These are phyloP conservation scores for Hydnum rufescens DNA, from an alignment of 768 basidiomycete species.

Conservation along the genomic window DNA sequence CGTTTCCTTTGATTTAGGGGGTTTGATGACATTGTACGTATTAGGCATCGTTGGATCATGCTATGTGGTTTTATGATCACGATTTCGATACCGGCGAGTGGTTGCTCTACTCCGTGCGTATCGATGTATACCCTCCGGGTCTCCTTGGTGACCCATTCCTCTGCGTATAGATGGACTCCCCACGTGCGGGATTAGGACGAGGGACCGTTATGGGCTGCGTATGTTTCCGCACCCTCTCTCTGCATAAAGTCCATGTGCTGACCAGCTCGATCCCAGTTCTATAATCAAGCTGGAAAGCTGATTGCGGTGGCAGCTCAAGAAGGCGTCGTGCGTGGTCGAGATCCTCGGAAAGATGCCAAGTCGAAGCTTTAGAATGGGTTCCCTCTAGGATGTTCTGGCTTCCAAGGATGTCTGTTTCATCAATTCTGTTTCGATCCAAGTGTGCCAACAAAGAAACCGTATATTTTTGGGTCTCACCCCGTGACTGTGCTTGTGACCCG, in stretches of 20 bases:
- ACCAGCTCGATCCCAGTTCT: constrained; percentile 28
- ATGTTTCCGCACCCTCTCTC: constrained; percentile 13
- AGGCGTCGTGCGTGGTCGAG: constrained; percentile 28
- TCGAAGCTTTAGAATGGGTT: too few species aligned
- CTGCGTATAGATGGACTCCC: constrained; percentile 51
- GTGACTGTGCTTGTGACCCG: too few species aligned
- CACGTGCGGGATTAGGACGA: constrained; percentile 43
- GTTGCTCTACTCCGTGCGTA: constrained; percentile 56
- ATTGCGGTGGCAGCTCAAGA: constrained; percentile 68
- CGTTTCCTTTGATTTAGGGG: constrained; percentile 16
- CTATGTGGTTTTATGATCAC: constrained; percentile 60
- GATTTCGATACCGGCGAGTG: constrained; percentile 63
- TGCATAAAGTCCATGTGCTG: too few species aligned
- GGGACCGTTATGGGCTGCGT: constrained; percentile 55
- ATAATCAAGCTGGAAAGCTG: constrained; percentile 40
- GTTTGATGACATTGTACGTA: constrained; percentile 56
- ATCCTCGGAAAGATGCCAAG: too few species aligned
- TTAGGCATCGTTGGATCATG: constrained; percentile 59
- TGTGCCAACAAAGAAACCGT: too few species aligned
- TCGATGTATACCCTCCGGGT: too few species aligned
- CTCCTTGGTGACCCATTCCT: too few species aligned
- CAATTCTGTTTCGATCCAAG: too few species aligned
- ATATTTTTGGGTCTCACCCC: too few species aligned
- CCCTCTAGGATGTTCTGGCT: too few species aligned
- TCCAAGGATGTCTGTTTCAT: too few species aligned